Evolutionary conservation across 140 eudicot species (phyloP).

Genomic region (Cichorium intybus): DNA sequence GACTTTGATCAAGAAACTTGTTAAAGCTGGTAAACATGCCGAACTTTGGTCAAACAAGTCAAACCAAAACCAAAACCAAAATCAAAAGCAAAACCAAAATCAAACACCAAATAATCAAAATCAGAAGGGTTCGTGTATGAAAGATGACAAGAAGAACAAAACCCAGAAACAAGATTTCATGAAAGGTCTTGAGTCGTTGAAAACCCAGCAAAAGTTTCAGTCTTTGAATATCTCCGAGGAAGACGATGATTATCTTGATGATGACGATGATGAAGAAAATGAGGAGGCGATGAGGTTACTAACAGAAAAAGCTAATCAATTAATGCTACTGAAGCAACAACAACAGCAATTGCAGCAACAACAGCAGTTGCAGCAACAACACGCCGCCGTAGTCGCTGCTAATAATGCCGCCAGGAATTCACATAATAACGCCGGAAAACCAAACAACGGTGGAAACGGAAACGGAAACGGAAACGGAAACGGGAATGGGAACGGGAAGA

Average conservation of each 20-base stretch:
- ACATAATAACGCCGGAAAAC: constrained; percentile 23
- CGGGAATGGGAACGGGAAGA: constrained; percentile 42
- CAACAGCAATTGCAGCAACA: constrained; percentile 25
- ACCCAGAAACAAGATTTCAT: constrained; percentile 48
- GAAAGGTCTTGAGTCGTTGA: constrained; percentile 50
- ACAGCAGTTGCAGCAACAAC: constrained; percentile 32
- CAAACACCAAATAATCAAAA: constrained; percentile 37
- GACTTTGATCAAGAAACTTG: constrained; percentile 50
- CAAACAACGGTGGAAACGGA: constrained; percentile 10
- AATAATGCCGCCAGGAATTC: constrained; percentile 16
- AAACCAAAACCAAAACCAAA: constrained; percentile 18
- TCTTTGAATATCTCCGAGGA: constrained; percentile 32
- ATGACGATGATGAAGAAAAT: constrained; percentile 26
- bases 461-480: constrained; percentile 29
- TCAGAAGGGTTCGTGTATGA: constrained; percentile 34
- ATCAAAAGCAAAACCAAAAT: constrained; percentile 29
- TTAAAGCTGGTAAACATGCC: constrained; percentile 52
- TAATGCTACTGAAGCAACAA: constrained; percentile 53
- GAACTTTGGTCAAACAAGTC: constrained; percentile 56
- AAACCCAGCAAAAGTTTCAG: constrained; percentile 52
- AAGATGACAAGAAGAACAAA: constrained; percentile 55
- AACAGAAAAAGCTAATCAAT: constrained; percentile 40
- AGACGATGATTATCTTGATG: constrained; percentile 35
- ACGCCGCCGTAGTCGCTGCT: constrained; percentile 34
- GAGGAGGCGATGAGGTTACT: constrained; percentile 34